Evolutionary conservation across 225 moss, liverwort and hornwort species (phyloP), one percentile per base, ranked within the genome.

Genomic region (Ulota crispa): DNA sequence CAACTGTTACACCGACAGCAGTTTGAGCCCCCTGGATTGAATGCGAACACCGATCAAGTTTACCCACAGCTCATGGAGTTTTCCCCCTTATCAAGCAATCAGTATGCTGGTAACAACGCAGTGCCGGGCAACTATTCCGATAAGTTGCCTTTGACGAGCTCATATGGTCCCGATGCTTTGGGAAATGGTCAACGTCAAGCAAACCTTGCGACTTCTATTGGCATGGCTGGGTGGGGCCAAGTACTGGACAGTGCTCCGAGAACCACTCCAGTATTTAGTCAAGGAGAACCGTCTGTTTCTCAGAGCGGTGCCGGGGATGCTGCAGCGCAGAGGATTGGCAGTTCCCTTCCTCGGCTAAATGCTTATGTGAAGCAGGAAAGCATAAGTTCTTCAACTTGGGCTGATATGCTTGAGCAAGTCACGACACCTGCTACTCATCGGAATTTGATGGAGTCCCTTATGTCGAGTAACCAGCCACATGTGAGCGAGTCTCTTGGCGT

Each of bases 341-440:
- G 59, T 65, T 64, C 83, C 19, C 76, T 79, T n/a, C 75, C 75
- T 61, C 72, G 70, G 37, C 78, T 81, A 34, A 19, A 76, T 21
- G 83, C 85, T 3, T 88, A 88, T 67, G 90, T 90, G 66, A 90
- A 90, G 74, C 88, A 90, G 70, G 90, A 90, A 67, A 90, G 86
- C 56, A 82, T 86, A 54, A 90, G 73, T 75, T 67, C 88, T 42
- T 76, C 87, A n/a, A 82, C 69, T 30, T 90, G 90, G 90, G 90
- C 88, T 73, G 90, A 88, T n/a, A 86, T 88, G 86, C 27, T 90
- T 63, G 88, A 86, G 82, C 90, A 90, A 63, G 76, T 68, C 68
- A 86, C 86, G 9, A 88, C 88, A 1, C 90, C 90, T 43, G 19
- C 82, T 36, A 88, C 86, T 69, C 86, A 73, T 20, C 82, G 77